Evolutionary conservation across 495 filamentous ascomycete species (phyloP).

Genomic region (Lophiostoma macrostomum): DNA sequence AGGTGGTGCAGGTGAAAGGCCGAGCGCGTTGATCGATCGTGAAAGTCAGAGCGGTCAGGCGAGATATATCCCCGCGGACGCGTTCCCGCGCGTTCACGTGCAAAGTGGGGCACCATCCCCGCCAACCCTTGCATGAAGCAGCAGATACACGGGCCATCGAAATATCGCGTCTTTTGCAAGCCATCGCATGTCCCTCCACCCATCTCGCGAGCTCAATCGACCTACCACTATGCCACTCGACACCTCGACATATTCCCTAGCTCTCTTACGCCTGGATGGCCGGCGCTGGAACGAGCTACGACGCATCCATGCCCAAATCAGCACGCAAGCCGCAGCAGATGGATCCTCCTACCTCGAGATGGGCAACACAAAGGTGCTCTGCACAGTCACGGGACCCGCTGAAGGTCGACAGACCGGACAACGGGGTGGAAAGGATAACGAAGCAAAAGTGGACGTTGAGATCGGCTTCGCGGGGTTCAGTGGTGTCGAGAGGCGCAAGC

Average conservation of each 20-base stretch:
- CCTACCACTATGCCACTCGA: slow-evolving; percentile 91
- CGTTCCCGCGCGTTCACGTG: neutral
- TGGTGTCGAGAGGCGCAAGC: slow-evolving; percentile 76
- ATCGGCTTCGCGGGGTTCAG: slow-evolving; percentile 85
- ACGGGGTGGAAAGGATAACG: slow-evolving; percentile 47
- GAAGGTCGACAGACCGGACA: slow-evolving; percentile 58
- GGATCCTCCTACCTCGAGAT: slow-evolving; percentile 88
- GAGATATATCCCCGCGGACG: too few relatives aligned
- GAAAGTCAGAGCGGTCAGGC: neutral
- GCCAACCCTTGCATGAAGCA: neutral
- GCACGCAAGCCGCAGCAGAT: slow-evolving; percentile 84
- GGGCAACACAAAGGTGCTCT: slow-evolving; percentile 95
- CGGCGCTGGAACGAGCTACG: slow-evolving; percentile 98
- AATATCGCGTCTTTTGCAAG: too few relatives aligned
- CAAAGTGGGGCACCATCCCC: neutral
- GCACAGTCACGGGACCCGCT: slow-evolving; percentile 78
- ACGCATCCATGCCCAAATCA: slow-evolving; percentile 81
- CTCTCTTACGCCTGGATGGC: slow-evolving; percentile 85
- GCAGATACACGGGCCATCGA: neutral
- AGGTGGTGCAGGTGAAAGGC: too few relatives aligned
- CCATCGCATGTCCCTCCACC: neutral
- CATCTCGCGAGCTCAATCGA: too few relatives aligned
- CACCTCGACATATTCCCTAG: slow-evolving; percentile 80
- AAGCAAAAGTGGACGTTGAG: slow-evolving; percentile 71
- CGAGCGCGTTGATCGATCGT: neutral